Conservation (phyloP, 2,329 filamentous ascomycete genomes). For the Epichloe aotearoae region DNA sequence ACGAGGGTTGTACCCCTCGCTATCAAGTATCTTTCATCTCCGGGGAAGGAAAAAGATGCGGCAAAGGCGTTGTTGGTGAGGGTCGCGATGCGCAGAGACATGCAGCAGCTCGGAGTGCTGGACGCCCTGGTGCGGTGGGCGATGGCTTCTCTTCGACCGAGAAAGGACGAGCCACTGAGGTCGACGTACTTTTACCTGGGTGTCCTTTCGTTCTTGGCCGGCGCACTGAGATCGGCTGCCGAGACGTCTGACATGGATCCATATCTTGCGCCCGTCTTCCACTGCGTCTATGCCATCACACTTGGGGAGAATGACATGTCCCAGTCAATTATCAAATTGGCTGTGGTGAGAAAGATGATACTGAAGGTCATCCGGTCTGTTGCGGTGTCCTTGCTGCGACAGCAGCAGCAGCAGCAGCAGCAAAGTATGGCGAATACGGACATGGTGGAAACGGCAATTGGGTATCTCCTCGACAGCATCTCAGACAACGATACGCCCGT, state of each 20-base stretch:
- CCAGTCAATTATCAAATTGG: conserved; percentile 51
- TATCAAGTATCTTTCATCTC: conserved; percentile 54
- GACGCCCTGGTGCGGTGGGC: conserved; percentile 58
- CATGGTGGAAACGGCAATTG: conserved; percentile 68
- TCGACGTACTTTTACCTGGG: conserved; percentile 69
- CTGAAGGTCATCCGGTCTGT: conserved; percentile 77
- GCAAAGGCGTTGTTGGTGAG: conserved; percentile 74
- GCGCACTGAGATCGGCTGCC: conserved; percentile 53
- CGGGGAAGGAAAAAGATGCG: conserved; percentile 81
- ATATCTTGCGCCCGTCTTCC: conserved; percentile 53
- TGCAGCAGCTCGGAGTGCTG: conserved; percentile 66
- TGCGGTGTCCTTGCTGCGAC: conserved; percentile 50
- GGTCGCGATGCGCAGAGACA: conserved; percentile 72
- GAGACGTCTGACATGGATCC: conserved; percentile 62
- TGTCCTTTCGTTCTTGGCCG: conserved; percentile 64
- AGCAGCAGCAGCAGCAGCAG: conserved; percentile 25
- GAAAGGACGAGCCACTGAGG: conserved; percentile 19
- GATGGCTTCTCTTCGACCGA: conserved; percentile 42
- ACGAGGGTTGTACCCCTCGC: conserved; percentile 58
- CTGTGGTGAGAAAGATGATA: conserved; percentile 66
- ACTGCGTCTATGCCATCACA: conserved; percentile 46
- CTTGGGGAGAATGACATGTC: conserved; percentile 34
- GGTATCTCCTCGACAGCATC: conserved; percentile 63
- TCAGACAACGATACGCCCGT: conserved; percentile 87
- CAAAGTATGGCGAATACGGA: conserved; percentile 29